Evolutionary conservation across 192 early-diverging fungal genomes (phyloP), one percentile per base, ranked within the genome.

Genomic region (Chytriomyces confervae): DNA sequence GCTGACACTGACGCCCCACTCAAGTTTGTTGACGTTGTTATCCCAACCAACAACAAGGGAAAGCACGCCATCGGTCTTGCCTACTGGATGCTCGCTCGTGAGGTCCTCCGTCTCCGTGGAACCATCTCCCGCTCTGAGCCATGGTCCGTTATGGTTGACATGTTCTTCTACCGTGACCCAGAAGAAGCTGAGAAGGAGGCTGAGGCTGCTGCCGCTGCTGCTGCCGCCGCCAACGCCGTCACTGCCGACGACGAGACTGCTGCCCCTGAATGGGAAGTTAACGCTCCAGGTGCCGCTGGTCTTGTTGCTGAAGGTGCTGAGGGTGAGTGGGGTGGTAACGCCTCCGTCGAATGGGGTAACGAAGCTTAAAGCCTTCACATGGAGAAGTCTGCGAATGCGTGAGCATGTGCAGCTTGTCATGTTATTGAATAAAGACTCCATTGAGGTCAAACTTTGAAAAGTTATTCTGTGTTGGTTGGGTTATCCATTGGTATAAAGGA

Each of bases 81-180:
- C 81, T 95, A 93, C 92, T 99, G 94, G 94, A 87, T 99, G 77
- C 90, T 99, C 81, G 96, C 97, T 77, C 93, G 98, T 86, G 96
- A 98, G 91, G 95, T 99, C 75, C 94, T 98, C 88, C 94, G 98
- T 80, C 93, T 99, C 82, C 93, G 96, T 84, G 97, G 96, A 81
- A 89, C 92, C 83, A 89, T 99, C 82, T 77, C 93, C 80, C 93
- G 96, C 84, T 83, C 89, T 80, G 83, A 88, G 77, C 86, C 90
- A 75, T 99, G 98, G 98, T 88, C 95, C 73, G 88, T 99, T 81
- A 99, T 99, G 97, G 94, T 95, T 79, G 98, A 99, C 88, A 96
- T 99, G 98, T 99, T 98, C 98, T 98, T 99, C 94, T 99, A 92
- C 93, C 94, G 98, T 83, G 97, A 98, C 84, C 92, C 97, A 79